These are phyloP conservation scores for Coemansia sp. DNA, from an alignment of 192 early-diverging fungal genomes.

Conservation along the genomic window DNA sequence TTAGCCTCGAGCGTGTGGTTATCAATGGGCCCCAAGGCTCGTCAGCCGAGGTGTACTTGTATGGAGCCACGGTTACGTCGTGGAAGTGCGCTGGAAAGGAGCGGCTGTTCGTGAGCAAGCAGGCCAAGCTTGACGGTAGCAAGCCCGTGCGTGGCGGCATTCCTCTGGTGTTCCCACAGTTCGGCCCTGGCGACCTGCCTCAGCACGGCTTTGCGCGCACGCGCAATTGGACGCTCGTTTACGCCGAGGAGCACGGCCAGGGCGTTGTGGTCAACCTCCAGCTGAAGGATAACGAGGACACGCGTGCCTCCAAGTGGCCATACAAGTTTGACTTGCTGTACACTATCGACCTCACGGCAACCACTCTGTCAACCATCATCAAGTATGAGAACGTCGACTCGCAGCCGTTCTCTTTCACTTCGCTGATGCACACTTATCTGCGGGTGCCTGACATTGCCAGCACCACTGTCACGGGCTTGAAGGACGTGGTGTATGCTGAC, in stretches of 20 bases:
- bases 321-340: constrained; percentile 77
- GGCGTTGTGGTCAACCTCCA: constrained; percentile 45
- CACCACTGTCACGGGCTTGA: constrained; percentile 66
- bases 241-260: constrained; percentile 31
- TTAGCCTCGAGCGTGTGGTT: constrained; percentile 38
- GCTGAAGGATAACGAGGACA: constrained; percentile 41
- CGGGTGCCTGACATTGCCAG: constrained; percentile 64
- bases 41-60: constrained; percentile 44
- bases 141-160: constrained; percentile 91
- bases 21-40: constrained; percentile 30
- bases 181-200: constrained; percentile 52
- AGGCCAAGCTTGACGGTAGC: constrained; percentile 80
- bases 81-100: constrained; percentile 79
- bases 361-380: constrained; percentile 72
- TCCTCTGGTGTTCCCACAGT: constrained; percentile 60
- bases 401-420: constrained; percentile 75
- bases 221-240: constrained; percentile 37
- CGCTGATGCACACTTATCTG: constrained; percentile 94
- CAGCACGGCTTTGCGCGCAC: constrained; percentile 62
- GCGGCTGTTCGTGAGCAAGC: constrained; percentile 82
- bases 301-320: constrained; percentile 48
- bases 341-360: constrained; percentile 74
- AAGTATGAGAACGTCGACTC: constrained; percentile 74
- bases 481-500: constrained; percentile 66
- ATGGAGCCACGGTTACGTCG: constrained; percentile 89